A percentile compares a stretch with the other conserved stretches of the same genome.
phyloP scores from a whole-genome alignment of 179 eudicot genomes.

The Nepenthes alata region DNA sequence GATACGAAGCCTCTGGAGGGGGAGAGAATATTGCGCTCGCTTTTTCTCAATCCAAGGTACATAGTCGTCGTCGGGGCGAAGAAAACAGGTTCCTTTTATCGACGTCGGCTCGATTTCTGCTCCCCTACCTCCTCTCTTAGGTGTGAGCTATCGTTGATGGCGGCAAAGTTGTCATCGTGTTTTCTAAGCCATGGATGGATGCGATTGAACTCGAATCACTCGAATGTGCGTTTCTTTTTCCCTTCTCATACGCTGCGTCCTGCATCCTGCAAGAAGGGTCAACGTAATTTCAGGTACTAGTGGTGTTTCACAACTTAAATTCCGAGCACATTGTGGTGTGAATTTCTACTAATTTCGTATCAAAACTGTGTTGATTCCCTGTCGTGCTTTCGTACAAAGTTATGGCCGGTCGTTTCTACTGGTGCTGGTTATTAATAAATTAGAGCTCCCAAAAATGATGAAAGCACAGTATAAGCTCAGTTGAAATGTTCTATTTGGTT shows the following conservation, averaged over 20 bases:
- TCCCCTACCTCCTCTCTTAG: neutral
- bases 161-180: slow-evolving; percentile 34
- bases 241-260: slow-evolving; percentile 20
- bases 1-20: too few relatives aligned
- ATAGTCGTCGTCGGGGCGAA: neutral
- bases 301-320: neutral
- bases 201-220: slow-evolving; percentile 15
- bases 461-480: too few relatives aligned
- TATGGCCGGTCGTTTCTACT: too few relatives aligned
- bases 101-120: neutral
- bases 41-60: too few relatives aligned
- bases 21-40: too few relatives aligned
- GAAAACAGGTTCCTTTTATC: too few relatives aligned
- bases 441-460: too few relatives aligned
- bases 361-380: neutral
- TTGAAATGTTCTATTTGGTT: too few relatives aligned
- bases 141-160: slow-evolving; percentile 23
- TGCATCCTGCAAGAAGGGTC: slow-evolving; percentile 40
- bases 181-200: slow-evolving; percentile 28
- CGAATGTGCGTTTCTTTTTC: slow-evolving; percentile 18
- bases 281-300: slow-evolving; percentile 37
- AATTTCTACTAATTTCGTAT: neutral
- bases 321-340: neutral
- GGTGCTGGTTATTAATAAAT: too few relatives aligned
- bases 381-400: neutral